Evolutionary conservation across 129 eudicot species (phyloP).

Genomic region (Artemisia annua): DNA sequence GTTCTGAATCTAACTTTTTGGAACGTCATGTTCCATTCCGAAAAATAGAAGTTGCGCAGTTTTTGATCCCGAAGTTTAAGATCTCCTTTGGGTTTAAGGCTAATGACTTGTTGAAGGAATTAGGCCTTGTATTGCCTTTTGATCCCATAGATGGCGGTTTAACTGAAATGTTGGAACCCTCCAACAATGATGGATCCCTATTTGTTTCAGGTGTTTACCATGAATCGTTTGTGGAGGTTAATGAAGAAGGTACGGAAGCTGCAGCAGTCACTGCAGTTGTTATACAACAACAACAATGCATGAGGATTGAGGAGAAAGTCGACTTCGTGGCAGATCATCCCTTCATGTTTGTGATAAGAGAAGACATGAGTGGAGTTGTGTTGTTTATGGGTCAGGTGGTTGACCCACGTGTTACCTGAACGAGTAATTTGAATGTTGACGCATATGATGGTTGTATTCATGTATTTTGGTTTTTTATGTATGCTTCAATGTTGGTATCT

Average conservation of each 20-base stretch:
- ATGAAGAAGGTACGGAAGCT: not conserved
- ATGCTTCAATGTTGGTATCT: not conserved
- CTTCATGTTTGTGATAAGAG: not conserved
- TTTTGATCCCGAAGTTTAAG: slow-evolving; percentile 13
- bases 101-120: not conserved
- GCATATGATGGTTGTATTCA: not conserved
- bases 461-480: not conserved
- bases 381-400: slow-evolving; percentile 5
- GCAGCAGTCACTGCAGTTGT: not conserved
- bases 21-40: not conserved
- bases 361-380: slow-evolving; percentile 62
- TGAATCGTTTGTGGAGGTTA: not conserved
- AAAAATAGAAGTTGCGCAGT: not conserved
- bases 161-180: not conserved
- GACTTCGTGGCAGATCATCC: slow-evolving; percentile 7
- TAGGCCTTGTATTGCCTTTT: not conserved
- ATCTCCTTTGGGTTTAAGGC: slow-evolving; percentile 2
- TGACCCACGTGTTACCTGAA: not conserved
- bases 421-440: not conserved
- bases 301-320: not conserved
- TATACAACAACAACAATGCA: not conserved
- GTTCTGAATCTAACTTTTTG: slow-evolving; percentile 6
- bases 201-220: not conserved
- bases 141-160: too few relatives aligned
- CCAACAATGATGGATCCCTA: not conserved